Evolutionary conservation across 2,329 filamentous ascomycete genomes (phyloP).

Genomic region (Cladosporium sp.): DNA sequence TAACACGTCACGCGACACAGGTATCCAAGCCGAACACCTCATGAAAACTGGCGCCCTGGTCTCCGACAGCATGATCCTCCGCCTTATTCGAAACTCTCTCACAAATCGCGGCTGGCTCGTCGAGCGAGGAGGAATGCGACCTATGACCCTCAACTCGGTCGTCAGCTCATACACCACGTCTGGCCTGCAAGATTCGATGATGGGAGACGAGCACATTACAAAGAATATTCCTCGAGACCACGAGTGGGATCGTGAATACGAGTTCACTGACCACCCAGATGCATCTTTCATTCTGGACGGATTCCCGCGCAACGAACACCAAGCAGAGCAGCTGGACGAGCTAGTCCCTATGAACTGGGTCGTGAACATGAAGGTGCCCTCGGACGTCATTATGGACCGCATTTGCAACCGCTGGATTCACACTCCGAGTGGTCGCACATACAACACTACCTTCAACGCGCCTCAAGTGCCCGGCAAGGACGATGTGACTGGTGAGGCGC

Average conservation of each 20-base stretch:
- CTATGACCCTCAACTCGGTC: constrained; percentile 47
- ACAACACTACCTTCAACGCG: constrained; percentile 91
- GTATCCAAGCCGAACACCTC: constrained; percentile 83
- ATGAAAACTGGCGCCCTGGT: constrained; percentile 91
- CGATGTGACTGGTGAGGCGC: constrained; percentile 83
- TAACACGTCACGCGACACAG: constrained; percentile 47
- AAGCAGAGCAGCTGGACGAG: constrained; percentile 74
- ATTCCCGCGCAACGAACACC: constrained; percentile 82
- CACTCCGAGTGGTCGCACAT: constrained; percentile 84
- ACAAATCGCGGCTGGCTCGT: constrained; percentile 79
- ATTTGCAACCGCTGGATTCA: constrained; percentile 95
- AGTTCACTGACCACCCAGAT: constrained; percentile 64
- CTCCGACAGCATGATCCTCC: constrained; percentile 85
- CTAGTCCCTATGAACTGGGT: constrained; percentile 95
- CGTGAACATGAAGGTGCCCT: constrained; percentile 81
- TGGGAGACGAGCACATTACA: constrained; percentile 42
- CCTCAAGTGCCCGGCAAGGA: constrained; percentile 79
- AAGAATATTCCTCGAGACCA: constrained; percentile 36
- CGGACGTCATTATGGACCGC: constrained; percentile 81
- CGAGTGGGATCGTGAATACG: constrained; percentile 40
- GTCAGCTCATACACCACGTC: constrained; percentile 24
- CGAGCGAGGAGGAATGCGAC: constrained; percentile 42
- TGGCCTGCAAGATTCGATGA: constrained; percentile 13
- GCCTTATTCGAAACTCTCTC: constrained; percentile 88
- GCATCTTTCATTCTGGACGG: constrained; percentile 95